Evolutionary conservation across 805 yeast genomes (phyloP), one percentile per base, ranked within the genome.

Genomic region (Teunomyces tritomae): DNA sequence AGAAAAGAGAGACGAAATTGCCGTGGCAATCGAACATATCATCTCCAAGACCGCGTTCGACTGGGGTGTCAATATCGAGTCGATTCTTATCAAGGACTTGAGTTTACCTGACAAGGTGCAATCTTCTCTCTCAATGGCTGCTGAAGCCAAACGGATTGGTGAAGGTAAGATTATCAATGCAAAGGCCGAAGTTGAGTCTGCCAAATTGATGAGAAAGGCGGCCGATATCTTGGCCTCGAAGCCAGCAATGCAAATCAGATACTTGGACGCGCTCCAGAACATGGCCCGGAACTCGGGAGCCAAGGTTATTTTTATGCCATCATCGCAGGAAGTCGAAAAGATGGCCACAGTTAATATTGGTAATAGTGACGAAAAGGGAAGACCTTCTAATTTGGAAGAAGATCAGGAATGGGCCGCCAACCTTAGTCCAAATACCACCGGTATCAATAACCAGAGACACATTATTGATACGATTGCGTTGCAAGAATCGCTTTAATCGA

Each of bases 191-290:
- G 89, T 84, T 45, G 90, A 84, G 64, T 72, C 82, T 59, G 88
- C 89, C 45, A 83, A 83, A 63, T 75, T 83, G 54, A 84, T 84
- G 89, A 78, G 90, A 70, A 82, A 83, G 64, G 89, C 89, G 27
- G 88, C 89, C 45, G 89, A 84, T 64, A 83, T 84, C 49, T 76
- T 84, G 58, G 85, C 86, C 40, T 81, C 87, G 34, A 83, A 83
- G 55, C 81, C 89, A 10, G 90, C 89, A 27, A 83, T 84, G 87
- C 89, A 84, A 70, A 84, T 84, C 62, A 71, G 90, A 64, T 84
- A 84, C 60, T 74, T 84, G 65, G 90, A 84, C 57, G 89, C 89
- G n/a, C 81, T 84, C 82, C 88, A 83, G 66, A 73, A 71, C 51
- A 84, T 84, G 89, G 85, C 88, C 30, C 79, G 69, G 52, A 59